Evolutionary conservation across 2,329 filamentous ascomycete species (phyloP).

Genomic region (Zasmidium angulare): DNA sequence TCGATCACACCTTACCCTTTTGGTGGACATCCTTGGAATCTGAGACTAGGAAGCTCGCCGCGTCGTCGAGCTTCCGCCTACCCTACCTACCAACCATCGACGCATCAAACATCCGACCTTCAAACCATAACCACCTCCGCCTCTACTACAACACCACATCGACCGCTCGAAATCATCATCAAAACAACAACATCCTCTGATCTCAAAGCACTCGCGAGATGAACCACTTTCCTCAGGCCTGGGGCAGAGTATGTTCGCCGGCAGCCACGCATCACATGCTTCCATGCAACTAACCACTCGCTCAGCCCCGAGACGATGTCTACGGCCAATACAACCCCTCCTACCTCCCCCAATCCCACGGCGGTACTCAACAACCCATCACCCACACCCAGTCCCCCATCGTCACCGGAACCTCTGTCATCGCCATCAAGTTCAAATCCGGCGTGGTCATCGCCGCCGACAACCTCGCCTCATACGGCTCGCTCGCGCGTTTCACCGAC

Average conservation of each 20-base stretch:
- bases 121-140: no score
- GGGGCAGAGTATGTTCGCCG: conserved; percentile 66
- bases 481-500: conserved; percentile 89
- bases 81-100: neutral
- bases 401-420: conserved; percentile 93
- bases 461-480: conserved; percentile 97
- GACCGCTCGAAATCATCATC: neutral
- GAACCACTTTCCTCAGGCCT: conserved; percentile 66
- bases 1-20: no score
- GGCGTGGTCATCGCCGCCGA: conserved; percentile 96
- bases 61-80: no score
- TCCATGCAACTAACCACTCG: conserved; percentile 37
- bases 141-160: neutral
- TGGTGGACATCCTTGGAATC: no score
- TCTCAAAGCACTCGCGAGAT: conserved; percentile 42
- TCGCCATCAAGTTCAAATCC: conserved; percentile 93
- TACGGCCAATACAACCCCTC: conserved; percentile 91
- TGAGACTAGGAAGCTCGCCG: no score
- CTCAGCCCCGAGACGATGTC: conserved; percentile 90
- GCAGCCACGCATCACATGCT: conserved; percentile 24
- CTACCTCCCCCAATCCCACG: conserved; percentile 68
- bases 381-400: conserved; percentile 89
- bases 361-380: conserved; percentile 55
- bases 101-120: neutral
- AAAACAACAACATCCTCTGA: neutral